phyloP scores from a whole-genome alignment of 2,329 filamentous ascomycete genomes.

The Cytospora piceae region DNA sequence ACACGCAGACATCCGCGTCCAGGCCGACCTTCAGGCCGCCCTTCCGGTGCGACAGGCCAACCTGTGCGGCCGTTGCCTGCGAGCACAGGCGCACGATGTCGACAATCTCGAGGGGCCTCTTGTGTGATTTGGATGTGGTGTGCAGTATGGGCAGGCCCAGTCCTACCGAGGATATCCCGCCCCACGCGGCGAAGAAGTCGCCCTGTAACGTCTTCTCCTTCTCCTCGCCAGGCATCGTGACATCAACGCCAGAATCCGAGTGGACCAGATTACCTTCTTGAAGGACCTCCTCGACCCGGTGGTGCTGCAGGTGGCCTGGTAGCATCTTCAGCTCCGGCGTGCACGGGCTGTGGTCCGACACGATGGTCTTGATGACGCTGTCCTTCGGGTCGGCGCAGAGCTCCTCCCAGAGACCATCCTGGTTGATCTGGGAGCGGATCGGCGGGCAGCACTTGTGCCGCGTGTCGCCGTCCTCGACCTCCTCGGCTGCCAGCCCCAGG shows the following conservation, averaged over 20 bases:
- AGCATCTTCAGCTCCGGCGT: slow-evolving; percentile 92
- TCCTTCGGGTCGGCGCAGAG: slow-evolving; percentile 61
- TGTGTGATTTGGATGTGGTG: slow-evolving; percentile 68
- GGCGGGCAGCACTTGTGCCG: slow-evolving; percentile 95
- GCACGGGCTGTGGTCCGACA: slow-evolving; percentile 95
- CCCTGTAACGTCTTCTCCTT: slow-evolving; percentile 54
- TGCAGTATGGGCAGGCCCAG: slow-evolving; percentile 89
- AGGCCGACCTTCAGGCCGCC: slow-evolving; percentile 80
- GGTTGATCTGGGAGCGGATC: slow-evolving; percentile 80
- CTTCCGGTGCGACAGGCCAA: slow-evolving; percentile 80
- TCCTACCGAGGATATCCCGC: slow-evolving; percentile 91
- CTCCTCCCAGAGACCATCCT: slow-evolving; percentile 86
- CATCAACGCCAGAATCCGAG: slow-evolving; percentile 58
- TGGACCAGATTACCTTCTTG: slow-evolving; percentile 47
- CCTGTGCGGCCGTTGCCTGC: slow-evolving; percentile 83
- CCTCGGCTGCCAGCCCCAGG: slow-evolving; percentile 80
- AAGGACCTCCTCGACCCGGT: slow-evolving; percentile 21
- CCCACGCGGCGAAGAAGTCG: slow-evolving; percentile 96
- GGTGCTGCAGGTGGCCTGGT: slow-evolving; percentile 63
- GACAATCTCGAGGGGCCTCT: slow-evolving; percentile 57
- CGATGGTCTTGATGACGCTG: slow-evolving; percentile 87
- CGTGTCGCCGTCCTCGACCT: slow-evolving; percentile 82
- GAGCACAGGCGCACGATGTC: slow-evolving; percentile 88
- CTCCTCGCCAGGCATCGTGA: slow-evolving; percentile 43
- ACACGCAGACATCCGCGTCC: slow-evolving; percentile 90